These are phyloP conservation scores for Radiomyces spectabilis DNA, from an alignment of 192 early-diverging fungal species.

Conservation along the genomic window DNA sequence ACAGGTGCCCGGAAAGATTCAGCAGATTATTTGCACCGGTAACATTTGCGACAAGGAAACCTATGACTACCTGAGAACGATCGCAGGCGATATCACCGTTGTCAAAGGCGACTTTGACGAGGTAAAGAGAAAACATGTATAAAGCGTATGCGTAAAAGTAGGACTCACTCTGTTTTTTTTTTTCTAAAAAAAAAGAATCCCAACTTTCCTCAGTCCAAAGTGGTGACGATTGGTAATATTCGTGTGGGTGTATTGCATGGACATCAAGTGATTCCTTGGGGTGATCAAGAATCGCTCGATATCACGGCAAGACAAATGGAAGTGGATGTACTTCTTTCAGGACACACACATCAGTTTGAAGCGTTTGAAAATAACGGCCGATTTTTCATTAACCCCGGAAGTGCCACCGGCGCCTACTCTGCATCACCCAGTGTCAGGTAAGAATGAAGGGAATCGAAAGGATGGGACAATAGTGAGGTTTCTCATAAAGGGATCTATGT, in stretches of 20 bases:
- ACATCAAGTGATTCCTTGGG: conserved; percentile 79
- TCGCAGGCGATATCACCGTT: conserved; percentile 66
- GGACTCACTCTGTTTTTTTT: not conserved
- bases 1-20: conserved; percentile 89
- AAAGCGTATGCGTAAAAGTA: not conserved
- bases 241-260: conserved; percentile 79
- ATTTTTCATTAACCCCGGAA: conserved; percentile 95
- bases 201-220: conserved; percentile 54
- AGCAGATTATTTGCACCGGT: conserved; percentile 90
- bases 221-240: conserved; percentile 54
- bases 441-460: too few relatives aligned
- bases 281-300: conserved; percentile 62
- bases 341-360: conserved; percentile 86
- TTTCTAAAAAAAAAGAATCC: conserved; percentile 30
- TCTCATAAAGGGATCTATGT: too few relatives aligned
- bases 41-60: conserved; percentile 80
- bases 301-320: conserved; percentile 83
- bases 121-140: conserved; percentile 17
- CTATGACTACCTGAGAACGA: conserved; percentile 79
- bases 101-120: conserved; percentile 86
- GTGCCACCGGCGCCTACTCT: conserved; percentile 80
- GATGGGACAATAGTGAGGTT: too few relatives aligned
- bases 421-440: conserved; percentile 12
- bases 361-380: conserved; percentile 87
- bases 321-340: conserved; percentile 84